A percentile compares a stretch with the other conserved stretches of the same genome.
These are phyloP conservation scores for Chenopodium berlandieri DNA, from an alignment of 148 eudicot genomes.

Conservation along the genomic window DNA sequence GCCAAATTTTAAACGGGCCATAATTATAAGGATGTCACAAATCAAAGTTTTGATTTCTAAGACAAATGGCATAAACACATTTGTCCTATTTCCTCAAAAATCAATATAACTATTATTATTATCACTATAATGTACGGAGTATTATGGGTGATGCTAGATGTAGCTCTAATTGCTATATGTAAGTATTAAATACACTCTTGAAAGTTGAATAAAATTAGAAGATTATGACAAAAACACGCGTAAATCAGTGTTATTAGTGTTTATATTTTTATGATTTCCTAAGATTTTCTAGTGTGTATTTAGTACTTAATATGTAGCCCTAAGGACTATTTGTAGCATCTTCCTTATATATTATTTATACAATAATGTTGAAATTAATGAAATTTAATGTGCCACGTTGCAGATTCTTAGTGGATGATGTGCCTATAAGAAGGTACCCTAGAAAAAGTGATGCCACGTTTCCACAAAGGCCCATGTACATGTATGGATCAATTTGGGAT, in stretches of 20 bases:
- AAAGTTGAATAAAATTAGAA: no score
- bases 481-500: slow-evolving; percentile 97
- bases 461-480: slow-evolving; percentile 90
- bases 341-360: no score
- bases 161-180: no score
- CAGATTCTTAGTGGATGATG: slow-evolving; percentile 94
- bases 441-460: slow-evolving; percentile 78
- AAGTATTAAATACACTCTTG: no score
- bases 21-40: background rate
- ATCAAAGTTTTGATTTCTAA: background rate
- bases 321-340: no score
- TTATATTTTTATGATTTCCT: no score
- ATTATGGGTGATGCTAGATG: no score
- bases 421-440: slow-evolving; percentile 92
- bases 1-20: background rate
- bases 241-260: no score
- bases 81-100: background rate
- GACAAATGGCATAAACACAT: background rate
- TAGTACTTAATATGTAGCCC: no score
- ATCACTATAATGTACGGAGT: background rate
- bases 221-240: no score
- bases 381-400: slow-evolving; percentile 15
- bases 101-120: background rate
- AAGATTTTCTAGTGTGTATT: no score
- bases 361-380: background rate